Percentiles rank a stretch among this genome's conserved stretches.
Evolutionary conservation across 345 rosid species (phyloP).

Genomic region (Salix brachista): DNA sequence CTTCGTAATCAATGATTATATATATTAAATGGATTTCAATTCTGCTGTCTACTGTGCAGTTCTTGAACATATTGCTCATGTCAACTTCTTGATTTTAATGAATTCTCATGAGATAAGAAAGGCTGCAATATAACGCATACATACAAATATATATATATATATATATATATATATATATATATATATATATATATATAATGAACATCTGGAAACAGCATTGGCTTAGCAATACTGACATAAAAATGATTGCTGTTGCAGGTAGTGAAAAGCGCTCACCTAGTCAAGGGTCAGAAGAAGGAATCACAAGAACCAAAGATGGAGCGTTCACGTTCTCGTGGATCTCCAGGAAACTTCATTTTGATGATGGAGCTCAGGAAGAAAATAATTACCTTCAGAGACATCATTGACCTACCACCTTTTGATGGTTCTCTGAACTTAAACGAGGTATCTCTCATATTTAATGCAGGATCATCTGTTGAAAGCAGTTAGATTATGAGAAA

Average conservation of each 20-base stretch:
- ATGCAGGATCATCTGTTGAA: background rate
- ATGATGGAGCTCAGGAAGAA: slow-evolving; percentile 68
- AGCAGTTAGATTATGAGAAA: background rate
- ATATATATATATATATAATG: background rate
- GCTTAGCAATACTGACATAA: background rate
- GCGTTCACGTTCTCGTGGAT: slow-evolving; percentile 36
- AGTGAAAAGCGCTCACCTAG: slow-evolving; percentile 23
- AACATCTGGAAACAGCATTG: background rate
- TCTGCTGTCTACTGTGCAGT: background rate
- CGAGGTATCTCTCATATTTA: slow-evolving; percentile 38
- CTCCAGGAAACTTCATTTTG: slow-evolving; percentile 35
- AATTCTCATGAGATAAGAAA: background rate
- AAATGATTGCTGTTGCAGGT: slow-evolving; percentile 17
- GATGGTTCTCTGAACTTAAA: slow-evolving; percentile 43
- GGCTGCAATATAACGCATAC: background rate
- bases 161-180: no score
- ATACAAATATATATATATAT: background rate
- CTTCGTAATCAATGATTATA: no score
- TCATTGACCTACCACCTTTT: slow-evolving; percentile 56
- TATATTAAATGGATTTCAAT: background rate
- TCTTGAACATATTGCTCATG: background rate
- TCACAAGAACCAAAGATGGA: slow-evolving; percentile 23
- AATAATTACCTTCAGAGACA: slow-evolving; percentile 60
- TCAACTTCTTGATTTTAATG: background rate
- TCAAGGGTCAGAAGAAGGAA: slow-evolving; percentile 36